A percentile compares a stretch with the other conserved stretches of the same genome.
Evolutionary conservation across 495 filamentous ascomycete species (phyloP).

Genomic region (Hamigera avellanea): DNA sequence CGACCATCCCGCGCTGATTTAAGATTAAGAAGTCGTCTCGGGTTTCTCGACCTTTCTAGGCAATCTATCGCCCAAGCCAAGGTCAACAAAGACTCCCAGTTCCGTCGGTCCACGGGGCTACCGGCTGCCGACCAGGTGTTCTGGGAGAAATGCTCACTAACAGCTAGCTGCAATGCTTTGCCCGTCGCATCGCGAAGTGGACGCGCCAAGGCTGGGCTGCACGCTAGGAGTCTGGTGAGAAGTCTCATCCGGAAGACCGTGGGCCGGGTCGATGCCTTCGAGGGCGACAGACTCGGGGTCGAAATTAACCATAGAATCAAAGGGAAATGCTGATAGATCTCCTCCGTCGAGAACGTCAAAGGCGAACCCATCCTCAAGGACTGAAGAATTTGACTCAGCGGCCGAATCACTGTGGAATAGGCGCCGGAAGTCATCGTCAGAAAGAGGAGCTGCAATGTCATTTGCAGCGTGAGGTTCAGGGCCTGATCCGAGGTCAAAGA

Average conservation of each 20-base stretch:
- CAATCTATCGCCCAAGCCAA: conserved; percentile 36
- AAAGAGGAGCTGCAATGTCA: conserved; percentile 43
- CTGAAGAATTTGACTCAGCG: conserved; percentile 59
- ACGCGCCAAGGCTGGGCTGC: conserved; percentile 89
- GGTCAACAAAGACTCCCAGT: conserved; percentile 35
- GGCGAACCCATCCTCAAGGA: conserved; percentile 67
- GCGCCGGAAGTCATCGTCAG: conserved; percentile 57
- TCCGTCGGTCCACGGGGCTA: conserved; percentile 23
- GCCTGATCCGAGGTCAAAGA: conserved; percentile 41
- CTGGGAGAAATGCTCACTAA: conserved; percentile 28
- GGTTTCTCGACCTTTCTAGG: conserved; percentile 21
- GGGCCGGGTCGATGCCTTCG: conserved; percentile 34
- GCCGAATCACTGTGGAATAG: conserved; percentile 59
- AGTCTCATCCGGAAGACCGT: conserved; percentile 45
- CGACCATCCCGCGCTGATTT: conserved; percentile 19
- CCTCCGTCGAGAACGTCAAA: conserved; percentile 47
- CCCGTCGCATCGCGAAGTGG: conserved; percentile 84
- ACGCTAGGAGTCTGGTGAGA: conserved; percentile 51
- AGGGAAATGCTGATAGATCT: conserved; percentile 55
- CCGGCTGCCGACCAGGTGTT: conserved; percentile 18
- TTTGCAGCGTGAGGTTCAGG: conserved; percentile 28
- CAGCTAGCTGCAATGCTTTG: conserved; percentile 63
- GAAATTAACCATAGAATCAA: conserved; percentile 80
- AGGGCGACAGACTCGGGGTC: conserved; percentile 46
- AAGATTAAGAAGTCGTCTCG: conserved; percentile 8